Conservation (phyloP, 148 eudicot genomes). For the Camellia sinensis region DNA sequence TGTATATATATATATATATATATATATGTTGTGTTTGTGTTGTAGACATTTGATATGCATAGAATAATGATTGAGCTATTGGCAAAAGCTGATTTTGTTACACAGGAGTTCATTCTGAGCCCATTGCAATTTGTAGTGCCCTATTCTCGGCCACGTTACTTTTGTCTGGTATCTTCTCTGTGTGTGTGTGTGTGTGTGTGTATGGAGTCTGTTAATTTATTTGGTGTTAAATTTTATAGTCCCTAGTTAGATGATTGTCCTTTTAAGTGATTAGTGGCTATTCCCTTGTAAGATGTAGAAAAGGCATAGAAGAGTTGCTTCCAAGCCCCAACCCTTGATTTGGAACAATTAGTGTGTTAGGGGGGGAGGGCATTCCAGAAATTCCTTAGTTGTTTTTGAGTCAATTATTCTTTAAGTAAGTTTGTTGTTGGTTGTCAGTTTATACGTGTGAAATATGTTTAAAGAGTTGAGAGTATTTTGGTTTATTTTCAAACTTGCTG, state of each 20-base stretch:
- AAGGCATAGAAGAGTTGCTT: too few species aligned
- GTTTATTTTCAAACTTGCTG: neutral
- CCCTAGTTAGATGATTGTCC: too few species aligned
- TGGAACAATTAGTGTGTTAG: neutral
- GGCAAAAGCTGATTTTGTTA: too few species aligned
- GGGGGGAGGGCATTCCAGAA: too few species aligned
- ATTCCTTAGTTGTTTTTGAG: neutral
- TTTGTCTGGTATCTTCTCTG: slow-evolving; percentile 97
- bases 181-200: slow-evolving; percentile 5
- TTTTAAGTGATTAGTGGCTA: too few species aligned
- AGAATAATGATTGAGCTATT: too few species aligned
- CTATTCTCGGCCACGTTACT: slow-evolving; percentile 95
- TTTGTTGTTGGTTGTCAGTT: neutral
- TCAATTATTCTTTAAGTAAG: neutral
- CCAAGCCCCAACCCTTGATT: too few species aligned
- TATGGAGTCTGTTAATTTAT: neutral
- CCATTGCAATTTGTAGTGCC: slow-evolving; percentile 93
- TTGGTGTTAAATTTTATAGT: neutral
- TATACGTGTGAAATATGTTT: neutral
- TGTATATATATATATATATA: too few species aligned
- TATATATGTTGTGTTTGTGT: too few species aligned
- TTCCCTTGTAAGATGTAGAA: too few species aligned
- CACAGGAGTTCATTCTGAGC: slow-evolving; percentile 89
- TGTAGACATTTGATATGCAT: too few species aligned
- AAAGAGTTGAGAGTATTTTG: neutral